Evolutionary conservation across 768 basidiomycete genomes (phyloP), one percentile per base, ranked within the genome.

Genomic region (Lactifluus piperatus): DNA sequence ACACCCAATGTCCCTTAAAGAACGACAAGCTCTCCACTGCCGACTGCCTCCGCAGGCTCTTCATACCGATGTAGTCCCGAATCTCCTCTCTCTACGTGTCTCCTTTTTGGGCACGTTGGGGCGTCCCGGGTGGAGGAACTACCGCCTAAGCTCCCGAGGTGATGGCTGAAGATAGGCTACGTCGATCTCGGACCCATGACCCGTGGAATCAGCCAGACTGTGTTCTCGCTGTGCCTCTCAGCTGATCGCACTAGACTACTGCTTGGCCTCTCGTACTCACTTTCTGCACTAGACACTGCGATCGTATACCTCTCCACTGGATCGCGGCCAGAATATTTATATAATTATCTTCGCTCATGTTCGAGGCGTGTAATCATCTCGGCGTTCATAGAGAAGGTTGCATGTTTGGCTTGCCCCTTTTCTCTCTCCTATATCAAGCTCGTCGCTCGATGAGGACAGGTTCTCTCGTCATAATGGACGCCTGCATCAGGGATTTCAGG

Each of bases 321-420:
- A 56, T 55, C 59, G 47, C 46, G 2, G 18, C 43, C 47, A 45
- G 54, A 55, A 49, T 41, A 43, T 51, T 50, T 43, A 13, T 46
- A 13, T 32, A 26, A 29, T 9, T 45, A 46, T 51, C 48, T 36
- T 56, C 43, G 43, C 46, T 56, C 59, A 22, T 51, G 24, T 41
- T 46, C 44, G 37, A 44, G 4, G 27, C 20, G 44, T 34, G 18
- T 56, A 44, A 11, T 36, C 16, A 56, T 51, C 49, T 27, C 43
- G 43, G 41, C 11, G 20, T 13, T 24, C 43, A 30, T 30, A 30
- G 39, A 39, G 29, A 45, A 29, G 43, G 14, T 36, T 51, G 37
- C 58, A 37, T 26, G 36, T 39, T 20, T 39, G 29, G 41, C 56
- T 57, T 13, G 3, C 30, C 37, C 48, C 60, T 54, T 50, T 55